A percentile compares a stretch with the other conserved stretches of the same genome.
These are phyloP conservation scores for Phlebiopsis gigantea DNA, from an alignment of 768 basidiomycete genomes.

Conservation along the genomic window DNA sequence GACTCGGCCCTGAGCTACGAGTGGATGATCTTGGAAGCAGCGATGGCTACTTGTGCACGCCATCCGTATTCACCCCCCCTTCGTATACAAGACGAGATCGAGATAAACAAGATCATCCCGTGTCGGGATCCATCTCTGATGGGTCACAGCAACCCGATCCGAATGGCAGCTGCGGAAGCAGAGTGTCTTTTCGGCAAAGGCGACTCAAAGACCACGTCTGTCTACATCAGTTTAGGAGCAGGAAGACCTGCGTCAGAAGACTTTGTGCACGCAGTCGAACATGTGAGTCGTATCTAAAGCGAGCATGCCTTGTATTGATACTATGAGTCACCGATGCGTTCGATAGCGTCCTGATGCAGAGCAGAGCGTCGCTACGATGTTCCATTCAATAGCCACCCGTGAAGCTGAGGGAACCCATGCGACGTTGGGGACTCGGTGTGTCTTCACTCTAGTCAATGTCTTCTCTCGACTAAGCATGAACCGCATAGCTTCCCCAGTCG, in stretches of 20 bases:
- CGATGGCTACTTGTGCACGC: background rate
- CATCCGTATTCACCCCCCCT: background rate
- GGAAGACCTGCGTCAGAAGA: background rate
- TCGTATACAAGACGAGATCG: background rate
- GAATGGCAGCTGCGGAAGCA: background rate
- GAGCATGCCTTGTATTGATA: too few relatives aligned
- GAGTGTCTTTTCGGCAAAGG: background rate
- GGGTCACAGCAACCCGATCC: background rate
- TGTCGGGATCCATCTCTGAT: background rate
- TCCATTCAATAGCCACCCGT: background rate
- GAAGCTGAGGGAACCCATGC: background rate
- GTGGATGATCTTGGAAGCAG: background rate
- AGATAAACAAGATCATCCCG: background rate
- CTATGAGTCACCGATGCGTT: too few relatives aligned
- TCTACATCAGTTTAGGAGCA: background rate
- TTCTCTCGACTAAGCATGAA: too few relatives aligned
- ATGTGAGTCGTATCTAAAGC: too few relatives aligned
- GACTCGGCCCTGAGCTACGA: background rate
- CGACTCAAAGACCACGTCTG: background rate
- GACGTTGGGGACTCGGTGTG: background rate
- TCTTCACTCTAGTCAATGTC: too few relatives aligned
- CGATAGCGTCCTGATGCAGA: background rate
- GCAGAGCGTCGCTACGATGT: background rate
- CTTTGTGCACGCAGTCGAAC: background rate
- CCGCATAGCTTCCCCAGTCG: background rate